Conservation (phyloP, 768 basidiomycete species). For the Trametes meyenii region DNA sequence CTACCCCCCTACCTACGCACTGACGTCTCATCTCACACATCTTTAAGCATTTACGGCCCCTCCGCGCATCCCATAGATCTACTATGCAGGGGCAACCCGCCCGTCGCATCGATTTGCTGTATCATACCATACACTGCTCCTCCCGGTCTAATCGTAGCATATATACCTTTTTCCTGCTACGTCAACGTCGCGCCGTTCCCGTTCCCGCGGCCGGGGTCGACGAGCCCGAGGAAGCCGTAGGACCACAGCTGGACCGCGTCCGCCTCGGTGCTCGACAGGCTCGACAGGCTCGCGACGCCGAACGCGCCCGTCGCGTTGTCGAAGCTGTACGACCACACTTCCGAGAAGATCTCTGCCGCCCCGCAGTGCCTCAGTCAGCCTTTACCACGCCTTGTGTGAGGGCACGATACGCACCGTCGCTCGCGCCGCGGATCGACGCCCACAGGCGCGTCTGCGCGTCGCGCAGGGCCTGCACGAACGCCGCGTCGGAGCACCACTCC, state of each 20-base stretch:
- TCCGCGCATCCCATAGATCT: neutral
- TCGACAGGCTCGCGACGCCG: conserved; percentile 42
- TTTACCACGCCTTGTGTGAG: neutral
- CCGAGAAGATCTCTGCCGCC: conserved; percentile 40
- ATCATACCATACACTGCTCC: too few relatives aligned
- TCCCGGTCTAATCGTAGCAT: too few relatives aligned
- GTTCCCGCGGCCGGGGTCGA: conserved; percentile 37
- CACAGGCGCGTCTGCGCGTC: conserved; percentile 37
- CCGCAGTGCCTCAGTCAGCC: neutral
- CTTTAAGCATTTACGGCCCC: neutral
- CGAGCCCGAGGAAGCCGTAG: conserved; percentile 45
- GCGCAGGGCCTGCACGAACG: conserved; percentile 37
- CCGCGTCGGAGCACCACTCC: conserved; percentile 41
- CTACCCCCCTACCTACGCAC: neutral
- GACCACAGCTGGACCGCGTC: conserved; percentile 48
- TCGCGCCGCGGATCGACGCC: conserved; percentile 10
- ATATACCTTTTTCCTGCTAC: too few relatives aligned
- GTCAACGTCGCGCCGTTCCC: neutral
- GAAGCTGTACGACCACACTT: conserved; percentile 46
- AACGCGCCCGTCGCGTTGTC: conserved; percentile 40
- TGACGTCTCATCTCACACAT: neutral
- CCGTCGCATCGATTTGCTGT: too few relatives aligned
- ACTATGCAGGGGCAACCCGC: too few relatives aligned
- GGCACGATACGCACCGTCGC: conserved; percentile 18
- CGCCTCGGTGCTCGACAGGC: conserved; percentile 45